Conservation (phyloP, 108 stramenopile species). For the Cyclotella atomus region DNA sequence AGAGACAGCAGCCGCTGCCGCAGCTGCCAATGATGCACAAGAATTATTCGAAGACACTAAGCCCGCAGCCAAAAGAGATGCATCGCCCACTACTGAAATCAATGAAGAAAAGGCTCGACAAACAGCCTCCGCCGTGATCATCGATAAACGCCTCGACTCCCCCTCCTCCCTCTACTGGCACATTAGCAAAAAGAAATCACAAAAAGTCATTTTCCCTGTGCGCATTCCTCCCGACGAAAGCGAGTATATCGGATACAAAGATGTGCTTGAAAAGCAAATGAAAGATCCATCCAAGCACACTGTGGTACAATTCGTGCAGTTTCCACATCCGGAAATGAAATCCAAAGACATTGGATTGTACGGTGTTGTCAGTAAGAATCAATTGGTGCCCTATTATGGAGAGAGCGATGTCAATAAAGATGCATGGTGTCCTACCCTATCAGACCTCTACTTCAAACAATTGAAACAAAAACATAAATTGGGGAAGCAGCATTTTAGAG, state of each 20-base stretch:
- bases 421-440: not conserved
- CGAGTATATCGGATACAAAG: conserved; percentile 7
- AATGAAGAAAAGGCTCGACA: not conserved
- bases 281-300: not conserved
- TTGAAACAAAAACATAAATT: not conserved
- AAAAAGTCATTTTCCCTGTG: not conserved
- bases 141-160: not conserved
- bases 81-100: not conserved
- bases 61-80: too few species aligned
- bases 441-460: not conserved
- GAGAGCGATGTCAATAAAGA: not conserved
- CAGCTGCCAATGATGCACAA: not conserved
- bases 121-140: not conserved
- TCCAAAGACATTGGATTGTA: not conserved
- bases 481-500: not conserved
- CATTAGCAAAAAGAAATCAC: not conserved
- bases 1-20: not conserved
- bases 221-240: conserved; percentile 1
- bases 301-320: conserved; percentile 6
- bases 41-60: not conserved
- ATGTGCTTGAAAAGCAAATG: not conserved
- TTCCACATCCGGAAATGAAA: not conserved
- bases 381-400: conserved; percentile 5
- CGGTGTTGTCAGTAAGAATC: not conserved
- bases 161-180: not conserved